Conservation (phyloP, 768 basidiomycete species). For the Sporobolomyces pararoseus region DNA sequence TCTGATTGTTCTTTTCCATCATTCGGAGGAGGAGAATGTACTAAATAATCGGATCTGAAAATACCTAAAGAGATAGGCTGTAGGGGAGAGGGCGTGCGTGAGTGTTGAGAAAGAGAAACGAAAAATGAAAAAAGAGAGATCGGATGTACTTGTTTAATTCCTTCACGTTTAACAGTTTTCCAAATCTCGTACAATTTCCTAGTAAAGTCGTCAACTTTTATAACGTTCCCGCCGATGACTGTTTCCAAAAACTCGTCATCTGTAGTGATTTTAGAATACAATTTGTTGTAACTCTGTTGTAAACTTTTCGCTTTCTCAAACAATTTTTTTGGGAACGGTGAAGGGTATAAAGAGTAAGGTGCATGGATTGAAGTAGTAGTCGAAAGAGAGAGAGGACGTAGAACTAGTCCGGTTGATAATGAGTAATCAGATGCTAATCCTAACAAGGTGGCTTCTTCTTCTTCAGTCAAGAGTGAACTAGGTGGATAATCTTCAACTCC, state of each 20-base stretch:
- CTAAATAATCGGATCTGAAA: slow-evolving; percentile 89
- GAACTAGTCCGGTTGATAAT: slow-evolving; percentile 76
- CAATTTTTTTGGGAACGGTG: slow-evolving; percentile 70
- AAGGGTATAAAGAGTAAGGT: slow-evolving; percentile 80
- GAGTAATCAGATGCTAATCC: slow-evolving; percentile 63
- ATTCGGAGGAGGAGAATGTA: slow-evolving; percentile 56
- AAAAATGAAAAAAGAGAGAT: slow-evolving; percentile 3
- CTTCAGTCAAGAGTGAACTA: neutral
- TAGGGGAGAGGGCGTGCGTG: slow-evolving; percentile 8
- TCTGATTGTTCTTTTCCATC: slow-evolving; percentile 37
- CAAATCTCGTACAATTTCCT: slow-evolving; percentile 80
- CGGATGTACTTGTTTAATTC: slow-evolving; percentile 56
- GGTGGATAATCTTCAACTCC: slow-evolving; percentile 18
- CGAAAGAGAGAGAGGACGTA: slow-evolving; percentile 58
- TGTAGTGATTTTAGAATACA: slow-evolving; percentile 78
- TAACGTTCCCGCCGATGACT: slow-evolving; percentile 77
- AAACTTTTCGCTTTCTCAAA: slow-evolving; percentile 65
- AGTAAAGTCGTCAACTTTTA: slow-evolving; percentile 79
- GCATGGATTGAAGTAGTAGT: slow-evolving; percentile 70
- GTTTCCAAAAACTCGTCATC: slow-evolving; percentile 74
- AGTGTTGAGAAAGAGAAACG: no score
- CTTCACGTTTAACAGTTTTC: slow-evolving; percentile 68
- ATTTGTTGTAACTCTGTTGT: slow-evolving; percentile 72
- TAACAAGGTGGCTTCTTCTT: slow-evolving; percentile 17
- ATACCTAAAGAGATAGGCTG: slow-evolving; percentile 82